Conservation (phyloP, 306 rosid species). For the Cucurbita pepo region DNA sequence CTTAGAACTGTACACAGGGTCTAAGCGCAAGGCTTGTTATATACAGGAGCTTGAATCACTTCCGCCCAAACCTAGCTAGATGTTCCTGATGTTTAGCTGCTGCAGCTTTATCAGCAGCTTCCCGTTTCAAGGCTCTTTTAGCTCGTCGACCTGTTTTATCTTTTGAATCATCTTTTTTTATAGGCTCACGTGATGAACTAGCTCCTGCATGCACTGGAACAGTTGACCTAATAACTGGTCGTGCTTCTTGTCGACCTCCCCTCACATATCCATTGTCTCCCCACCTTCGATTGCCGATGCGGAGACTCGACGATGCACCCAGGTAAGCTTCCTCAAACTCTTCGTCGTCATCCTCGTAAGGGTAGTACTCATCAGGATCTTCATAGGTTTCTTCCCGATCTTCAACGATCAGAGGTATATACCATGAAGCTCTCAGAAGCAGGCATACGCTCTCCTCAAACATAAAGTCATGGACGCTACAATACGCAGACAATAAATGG, state of each 20-base stretch:
- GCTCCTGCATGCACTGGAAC: slow-evolving; percentile 29
- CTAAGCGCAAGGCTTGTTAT: not conserved
- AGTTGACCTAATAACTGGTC: slow-evolving; percentile 31
- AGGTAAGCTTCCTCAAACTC: slow-evolving; percentile 44
- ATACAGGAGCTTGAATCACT: slow-evolving; percentile 12
- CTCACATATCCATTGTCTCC: slow-evolving; percentile 77
- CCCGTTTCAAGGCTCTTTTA: slow-evolving; percentile 68
- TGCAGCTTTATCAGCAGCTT: slow-evolving; percentile 80
- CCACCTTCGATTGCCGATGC: slow-evolving; percentile 84
- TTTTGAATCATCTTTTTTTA: slow-evolving; percentile 25
- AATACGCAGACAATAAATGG: not conserved
- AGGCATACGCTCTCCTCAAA: slow-evolving; percentile 90
- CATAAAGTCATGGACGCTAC: slow-evolving; percentile 61
- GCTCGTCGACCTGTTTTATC: slow-evolving; percentile 59
- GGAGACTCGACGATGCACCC: slow-evolving; percentile 37
- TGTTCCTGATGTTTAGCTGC: slow-evolving; percentile 68
- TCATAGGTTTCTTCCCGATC: slow-evolving; percentile 25
- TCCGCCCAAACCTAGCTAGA: slow-evolving; percentile 47
- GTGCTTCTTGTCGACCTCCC: slow-evolving; percentile 60
- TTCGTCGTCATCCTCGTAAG: slow-evolving; percentile 36
- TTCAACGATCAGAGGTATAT: slow-evolving; percentile 36
- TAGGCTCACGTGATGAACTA: slow-evolving; percentile 46
- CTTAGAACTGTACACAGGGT: not conserved
- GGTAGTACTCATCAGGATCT: slow-evolving; percentile 28
- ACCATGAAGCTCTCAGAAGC: slow-evolving; percentile 82